Conservation (phyloP, 192 early-diverging fungal genomes). For the Piromyces finnis region DNA sequence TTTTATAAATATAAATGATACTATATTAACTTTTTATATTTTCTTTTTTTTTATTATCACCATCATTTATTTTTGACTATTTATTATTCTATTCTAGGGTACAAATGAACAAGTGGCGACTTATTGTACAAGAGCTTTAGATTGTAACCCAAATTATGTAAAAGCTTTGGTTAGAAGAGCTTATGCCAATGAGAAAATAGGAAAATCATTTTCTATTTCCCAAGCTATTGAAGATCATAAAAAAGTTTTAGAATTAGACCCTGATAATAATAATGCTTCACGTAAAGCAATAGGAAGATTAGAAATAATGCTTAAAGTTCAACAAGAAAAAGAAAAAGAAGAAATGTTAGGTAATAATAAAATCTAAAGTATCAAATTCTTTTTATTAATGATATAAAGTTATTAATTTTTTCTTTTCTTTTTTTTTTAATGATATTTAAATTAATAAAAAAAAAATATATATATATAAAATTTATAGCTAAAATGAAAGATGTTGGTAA, state of each 20-base stretch:
- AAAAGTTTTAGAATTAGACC: constrained; percentile 7
- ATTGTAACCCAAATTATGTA: constrained; percentile 26
- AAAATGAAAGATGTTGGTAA: constrained; percentile 62
- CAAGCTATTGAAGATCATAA: constrained; percentile 28
- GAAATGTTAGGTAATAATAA: constrained; percentile 39
- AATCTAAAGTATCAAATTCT: too few species aligned
- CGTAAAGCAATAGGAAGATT: constrained; percentile 12
- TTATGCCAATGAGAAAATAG: constrained; percentile 31
- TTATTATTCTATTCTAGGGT: background rate
- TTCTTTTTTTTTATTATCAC: background rate
- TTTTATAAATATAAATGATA: background rate
- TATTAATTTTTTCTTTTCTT: too few species aligned
- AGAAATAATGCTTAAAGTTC: constrained; percentile 18
- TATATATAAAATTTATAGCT: too few species aligned
- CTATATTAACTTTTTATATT: background rate
- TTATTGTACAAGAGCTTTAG: constrained; percentile 13
- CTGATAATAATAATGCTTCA: constrained; percentile 12
- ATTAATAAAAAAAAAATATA: too few species aligned
- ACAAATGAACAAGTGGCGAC: background rate
- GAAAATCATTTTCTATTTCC: constrained; percentile 18
- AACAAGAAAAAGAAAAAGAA: constrained; percentile 40
- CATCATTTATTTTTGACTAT: background rate
- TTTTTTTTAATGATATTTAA: too few species aligned
- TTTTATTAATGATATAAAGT: too few species aligned
- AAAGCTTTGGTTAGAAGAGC: constrained; percentile 41